phyloP scores from a whole-genome alignment of 2,329 filamentous ascomycete genomes.

The Diaporthe vaccinii region DNA sequence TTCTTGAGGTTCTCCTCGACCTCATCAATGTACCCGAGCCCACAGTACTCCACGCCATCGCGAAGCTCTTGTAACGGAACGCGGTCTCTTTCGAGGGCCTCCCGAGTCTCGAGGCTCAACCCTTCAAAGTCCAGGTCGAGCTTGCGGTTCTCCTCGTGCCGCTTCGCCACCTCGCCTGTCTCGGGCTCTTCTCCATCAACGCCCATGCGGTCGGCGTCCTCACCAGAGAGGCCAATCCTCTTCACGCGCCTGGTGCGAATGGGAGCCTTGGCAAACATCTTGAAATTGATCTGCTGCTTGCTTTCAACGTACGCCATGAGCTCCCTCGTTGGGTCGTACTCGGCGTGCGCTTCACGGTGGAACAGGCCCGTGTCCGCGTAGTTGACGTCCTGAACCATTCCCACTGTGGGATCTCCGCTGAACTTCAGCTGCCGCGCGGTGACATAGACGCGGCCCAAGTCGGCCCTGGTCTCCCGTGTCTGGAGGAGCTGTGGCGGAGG shows the following conservation, averaged over 20 bases:
- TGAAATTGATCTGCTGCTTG: constrained; percentile 58
- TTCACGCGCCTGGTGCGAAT: constrained; percentile 9
- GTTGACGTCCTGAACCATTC: constrained; percentile 67
- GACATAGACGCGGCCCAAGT: constrained; percentile 52
- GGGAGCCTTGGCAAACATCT: constrained; percentile 41
- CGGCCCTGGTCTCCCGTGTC: constrained; percentile 46
- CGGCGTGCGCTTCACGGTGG: constrained; percentile 61
- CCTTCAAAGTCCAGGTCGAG: constrained; percentile 42
- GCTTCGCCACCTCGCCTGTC: constrained; percentile 5
- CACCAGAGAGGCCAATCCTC: not conserved
- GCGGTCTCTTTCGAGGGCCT: constrained; percentile 40
- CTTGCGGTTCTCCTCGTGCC: constrained; percentile 36
- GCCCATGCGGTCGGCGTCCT: not conserved
- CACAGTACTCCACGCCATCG: constrained; percentile 31
- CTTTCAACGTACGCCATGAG: constrained; percentile 60
- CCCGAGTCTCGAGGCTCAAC: constrained; percentile 38
- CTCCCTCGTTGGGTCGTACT: constrained; percentile 57
- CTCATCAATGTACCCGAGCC: constrained; percentile 35
- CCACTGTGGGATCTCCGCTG: constrained; percentile 62
- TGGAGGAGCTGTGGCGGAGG: constrained; percentile 49
- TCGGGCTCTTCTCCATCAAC: not conserved
- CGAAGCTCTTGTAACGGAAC: constrained; percentile 25
- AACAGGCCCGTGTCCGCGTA: constrained; percentile 64
- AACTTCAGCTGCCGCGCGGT: constrained; percentile 56
- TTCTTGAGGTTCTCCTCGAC: constrained; percentile 31